phyloP scores from a whole-genome alignment of 768 basidiomycete species.

The Lanmaoa rubissima region DNA sequence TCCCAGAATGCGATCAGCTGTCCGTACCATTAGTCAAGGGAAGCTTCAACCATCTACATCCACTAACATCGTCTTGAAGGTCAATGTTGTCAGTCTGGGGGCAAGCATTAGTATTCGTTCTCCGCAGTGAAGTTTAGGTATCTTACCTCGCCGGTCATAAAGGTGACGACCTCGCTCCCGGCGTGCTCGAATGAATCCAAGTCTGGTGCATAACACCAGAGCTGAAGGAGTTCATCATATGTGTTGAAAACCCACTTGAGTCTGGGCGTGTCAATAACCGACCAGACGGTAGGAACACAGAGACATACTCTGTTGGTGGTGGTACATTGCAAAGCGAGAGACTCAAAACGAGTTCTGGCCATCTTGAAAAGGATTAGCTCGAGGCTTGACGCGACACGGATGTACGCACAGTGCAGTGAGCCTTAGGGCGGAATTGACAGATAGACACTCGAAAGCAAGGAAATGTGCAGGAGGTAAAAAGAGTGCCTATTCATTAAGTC shows the following conservation, averaged over 20 bases:
- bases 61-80: slow-evolving; percentile 61
- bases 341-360: slow-evolving; percentile 69
- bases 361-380: slow-evolving; percentile 40
- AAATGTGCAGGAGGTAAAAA: slow-evolving; percentile 68
- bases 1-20: slow-evolving; percentile 72
- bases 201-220: slow-evolving; percentile 66
- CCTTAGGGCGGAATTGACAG: slow-evolving; percentile 57
- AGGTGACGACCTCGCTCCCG: slow-evolving; percentile 54
- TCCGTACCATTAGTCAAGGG: slow-evolving; percentile 9
- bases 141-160: slow-evolving; percentile 58
- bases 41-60: not conserved
- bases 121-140: not conserved
- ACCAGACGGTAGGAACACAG: not conserved
- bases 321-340: slow-evolving; percentile 69
- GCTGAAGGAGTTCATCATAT: slow-evolving; percentile 60
- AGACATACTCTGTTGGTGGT: slow-evolving; percentile 60
- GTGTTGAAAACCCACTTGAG: slow-evolving; percentile 57
- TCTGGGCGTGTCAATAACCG: slow-evolving; percentile 34
- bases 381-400: not conserved
- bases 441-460: slow-evolving; percentile 62
- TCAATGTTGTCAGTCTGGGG: slow-evolving; percentile 40
- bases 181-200: slow-evolving; percentile 66
- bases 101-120: slow-evolving; percentile 2
- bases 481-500: slow-evolving; percentile 43
- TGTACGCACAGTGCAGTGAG: slow-evolving; percentile 61